These are phyloP conservation scores for Brettanomyces sp. DNA, from an alignment of 805 yeast species.

Conservation along the genomic window DNA sequence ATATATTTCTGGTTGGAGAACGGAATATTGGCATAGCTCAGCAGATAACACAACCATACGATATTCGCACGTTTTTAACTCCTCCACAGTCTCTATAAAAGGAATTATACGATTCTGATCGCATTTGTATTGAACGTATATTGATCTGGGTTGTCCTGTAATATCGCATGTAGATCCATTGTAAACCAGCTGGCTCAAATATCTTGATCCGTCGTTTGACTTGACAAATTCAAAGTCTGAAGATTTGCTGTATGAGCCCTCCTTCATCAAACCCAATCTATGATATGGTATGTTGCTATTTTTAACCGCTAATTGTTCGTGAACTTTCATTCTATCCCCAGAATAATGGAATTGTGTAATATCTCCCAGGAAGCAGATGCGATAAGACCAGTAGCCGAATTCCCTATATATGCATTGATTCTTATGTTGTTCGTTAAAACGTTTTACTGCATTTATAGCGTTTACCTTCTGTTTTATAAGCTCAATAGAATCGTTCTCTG, in stretches of 20 bases:
- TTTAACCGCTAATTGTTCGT: neutral
- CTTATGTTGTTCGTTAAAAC: constrained; percentile 5
- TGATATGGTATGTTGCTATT: constrained; percentile 8
- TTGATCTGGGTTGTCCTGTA: constrained; percentile 21
- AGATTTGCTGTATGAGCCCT: constrained; percentile 7
- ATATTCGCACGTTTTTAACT: constrained; percentile 25
- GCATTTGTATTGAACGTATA: constrained; percentile 21
- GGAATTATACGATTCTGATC: constrained; percentile 11
- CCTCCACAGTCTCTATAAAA: constrained; percentile 15
- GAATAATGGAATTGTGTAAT: constrained; percentile 9
- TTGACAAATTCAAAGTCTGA: constrained; percentile 18
- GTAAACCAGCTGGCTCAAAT: constrained; percentile 18
- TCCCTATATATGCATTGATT: constrained; percentile 2
- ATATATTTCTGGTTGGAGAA: constrained; percentile 10
- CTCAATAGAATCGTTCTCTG: neutral
- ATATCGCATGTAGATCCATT: constrained; percentile 27
- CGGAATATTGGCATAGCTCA: constrained; percentile 15
- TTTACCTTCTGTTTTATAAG: constrained; percentile 7
- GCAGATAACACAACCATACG: constrained; percentile 8
- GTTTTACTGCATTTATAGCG: constrained; percentile 12
- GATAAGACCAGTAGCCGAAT: constrained; percentile 13
- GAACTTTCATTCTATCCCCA: constrained; percentile 1
- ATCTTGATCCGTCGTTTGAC: constrained; percentile 16
- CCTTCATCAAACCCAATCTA: constrained; percentile 10
- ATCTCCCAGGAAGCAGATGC: constrained; percentile 5